Percentiles rank a stretch among this genome's conserved stretches.
Conservation (phyloP, 2,329 filamentous ascomycete species). For the Talaromyces sp. region DNA sequence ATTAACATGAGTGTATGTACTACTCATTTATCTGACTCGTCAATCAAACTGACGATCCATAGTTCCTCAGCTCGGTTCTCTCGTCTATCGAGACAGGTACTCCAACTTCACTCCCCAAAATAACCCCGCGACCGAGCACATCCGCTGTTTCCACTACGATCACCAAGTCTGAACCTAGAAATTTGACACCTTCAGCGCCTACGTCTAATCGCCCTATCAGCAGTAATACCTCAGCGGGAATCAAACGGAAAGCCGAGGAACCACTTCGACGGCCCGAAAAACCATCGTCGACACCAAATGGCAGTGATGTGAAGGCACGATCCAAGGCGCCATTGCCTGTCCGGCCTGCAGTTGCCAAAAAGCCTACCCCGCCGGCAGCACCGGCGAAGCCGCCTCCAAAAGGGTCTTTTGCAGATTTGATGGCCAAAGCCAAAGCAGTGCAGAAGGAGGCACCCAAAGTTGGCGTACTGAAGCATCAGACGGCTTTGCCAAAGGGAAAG, state of each 20-base stretch:
- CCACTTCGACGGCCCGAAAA: constrained; percentile 30
- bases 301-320: constrained; percentile 23
- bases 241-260: constrained; percentile 46
- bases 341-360: constrained; percentile 20
- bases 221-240: constrained; percentile 23
- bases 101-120: constrained; percentile 28
- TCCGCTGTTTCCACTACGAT: constrained; percentile 24
- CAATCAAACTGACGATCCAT: constrained; percentile 22
- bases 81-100: constrained; percentile 48
- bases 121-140: constrained; percentile 24
- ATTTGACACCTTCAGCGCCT: constrained; percentile 21
- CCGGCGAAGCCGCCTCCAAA: constrained; percentile 50
- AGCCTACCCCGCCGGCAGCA: constrained; percentile 20
- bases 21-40: neutral
- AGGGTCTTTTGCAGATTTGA: constrained; percentile 58
- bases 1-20: constrained; percentile 40
- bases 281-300: constrained; percentile 22
- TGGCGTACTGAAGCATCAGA: constrained; percentile 57
- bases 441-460: constrained; percentile 46
- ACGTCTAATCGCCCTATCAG: constrained; percentile 14
- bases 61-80: constrained; percentile 53
- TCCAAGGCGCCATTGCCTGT: constrained; percentile 23
- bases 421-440: constrained; percentile 57
- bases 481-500: constrained; percentile 50
- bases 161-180: constrained; percentile 23